Percentiles rank a stretch among this genome's conserved stretches.
These are phyloP conservation scores for Amesomyces nigricolor DNA, from an alignment of 2,329 filamentous ascomycete genomes.

Conservation along the genomic window DNA sequence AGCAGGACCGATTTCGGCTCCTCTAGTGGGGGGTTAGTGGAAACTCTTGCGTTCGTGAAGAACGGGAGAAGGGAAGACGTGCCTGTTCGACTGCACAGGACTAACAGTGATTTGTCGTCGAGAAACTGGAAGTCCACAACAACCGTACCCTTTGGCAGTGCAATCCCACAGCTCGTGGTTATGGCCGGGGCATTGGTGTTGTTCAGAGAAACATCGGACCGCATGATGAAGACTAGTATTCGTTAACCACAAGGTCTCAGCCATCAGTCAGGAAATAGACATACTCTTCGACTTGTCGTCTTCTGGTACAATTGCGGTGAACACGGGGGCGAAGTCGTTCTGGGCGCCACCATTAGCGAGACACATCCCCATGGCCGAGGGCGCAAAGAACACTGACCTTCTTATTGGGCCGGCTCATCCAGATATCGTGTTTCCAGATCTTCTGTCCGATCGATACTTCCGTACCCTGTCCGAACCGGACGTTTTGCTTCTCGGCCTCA, in stretches of 20 bases:
- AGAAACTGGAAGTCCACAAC: constrained; percentile 61
- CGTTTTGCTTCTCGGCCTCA: constrained; percentile 61
- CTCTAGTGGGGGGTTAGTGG: constrained; percentile 7
- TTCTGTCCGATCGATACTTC: constrained; percentile 40
- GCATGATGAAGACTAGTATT: constrained; percentile 54
- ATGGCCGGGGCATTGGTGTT: constrained; percentile 49
- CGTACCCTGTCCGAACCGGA: constrained; percentile 57
- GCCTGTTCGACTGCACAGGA: constrained; percentile 48
- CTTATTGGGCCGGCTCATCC: constrained; percentile 41
- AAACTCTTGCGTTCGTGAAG: no score
- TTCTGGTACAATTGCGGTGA: constrained; percentile 40
- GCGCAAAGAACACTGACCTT: constrained; percentile 29
- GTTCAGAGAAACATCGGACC: constrained; percentile 44
- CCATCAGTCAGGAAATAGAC: neutral
- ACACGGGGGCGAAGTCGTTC: constrained; percentile 30
- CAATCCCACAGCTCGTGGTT: constrained; percentile 37
- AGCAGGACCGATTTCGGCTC: constrained; percentile 20
- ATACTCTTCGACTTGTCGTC: constrained; percentile 35
- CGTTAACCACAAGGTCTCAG: neutral
- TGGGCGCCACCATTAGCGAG: neutral
- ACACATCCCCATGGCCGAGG: neutral
- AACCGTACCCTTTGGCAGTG: constrained; percentile 39
- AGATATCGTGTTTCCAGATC: constrained; percentile 51
- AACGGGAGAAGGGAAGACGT: constrained; percentile 3
- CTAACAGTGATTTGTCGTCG: constrained; percentile 53